Evolutionary conservation across 1,284 basidiomycete genomes (phyloP).

Genomic region (Rhodotorula sp.): DNA sequence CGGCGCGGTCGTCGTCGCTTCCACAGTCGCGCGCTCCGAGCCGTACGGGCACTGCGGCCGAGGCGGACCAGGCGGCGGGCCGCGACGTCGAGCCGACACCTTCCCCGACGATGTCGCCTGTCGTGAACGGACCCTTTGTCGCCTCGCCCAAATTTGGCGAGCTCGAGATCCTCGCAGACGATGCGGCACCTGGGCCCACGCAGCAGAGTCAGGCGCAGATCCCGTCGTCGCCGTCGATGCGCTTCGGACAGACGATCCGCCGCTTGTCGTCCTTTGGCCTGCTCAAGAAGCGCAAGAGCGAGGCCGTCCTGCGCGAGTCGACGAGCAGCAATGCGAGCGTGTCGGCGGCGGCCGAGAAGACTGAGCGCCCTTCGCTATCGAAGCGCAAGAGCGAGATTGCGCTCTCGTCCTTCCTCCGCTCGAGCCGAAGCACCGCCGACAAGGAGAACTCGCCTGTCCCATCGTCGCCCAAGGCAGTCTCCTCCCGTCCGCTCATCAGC

Average conservation of each 20-base stretch:
- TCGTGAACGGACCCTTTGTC: not conserved
- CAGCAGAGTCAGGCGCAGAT: not conserved
- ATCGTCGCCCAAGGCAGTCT: not conserved
- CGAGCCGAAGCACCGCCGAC: conserved; percentile 1
- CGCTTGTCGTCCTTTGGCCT: conserved; percentile 28
- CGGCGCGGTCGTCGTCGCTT: conserved; percentile 1
- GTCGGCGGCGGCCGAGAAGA: not conserved
- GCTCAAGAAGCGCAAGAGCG: conserved; percentile 30
- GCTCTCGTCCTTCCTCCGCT: conserved; percentile 5
- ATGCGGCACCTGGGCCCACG: not conserved
- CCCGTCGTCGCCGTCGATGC: not conserved
- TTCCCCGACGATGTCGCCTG: not conserved
- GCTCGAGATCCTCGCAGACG: not conserved
- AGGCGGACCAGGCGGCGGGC: not conserved
- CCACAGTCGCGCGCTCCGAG: not conserved
- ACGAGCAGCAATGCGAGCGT: not conserved
- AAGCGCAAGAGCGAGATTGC: conserved; percentile 35
- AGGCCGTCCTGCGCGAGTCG: conserved; percentile 7
- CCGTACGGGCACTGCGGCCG: not conserved
- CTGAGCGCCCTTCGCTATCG: not conserved
- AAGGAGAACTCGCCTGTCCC: conserved; percentile 18
- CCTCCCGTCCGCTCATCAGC: not conserved
- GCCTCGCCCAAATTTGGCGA: not conserved
- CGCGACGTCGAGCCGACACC: not conserved
- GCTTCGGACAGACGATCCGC: conserved; percentile 13